These are phyloP conservation scores for Hibiscus trionum DNA, from an alignment of 345 rosid genomes.

Conservation along the genomic window DNA sequence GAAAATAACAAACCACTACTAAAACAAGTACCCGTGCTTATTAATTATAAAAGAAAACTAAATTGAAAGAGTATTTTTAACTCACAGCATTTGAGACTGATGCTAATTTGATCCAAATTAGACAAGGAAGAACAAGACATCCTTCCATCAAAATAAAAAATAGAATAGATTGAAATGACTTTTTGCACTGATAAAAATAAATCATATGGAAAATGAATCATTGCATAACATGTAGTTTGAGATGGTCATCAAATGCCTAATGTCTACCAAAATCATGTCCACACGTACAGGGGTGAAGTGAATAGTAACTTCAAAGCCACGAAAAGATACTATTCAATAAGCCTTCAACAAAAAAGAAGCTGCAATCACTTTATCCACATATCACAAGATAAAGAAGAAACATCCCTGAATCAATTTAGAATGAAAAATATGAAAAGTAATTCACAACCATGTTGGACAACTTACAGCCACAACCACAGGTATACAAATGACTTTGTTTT, in stretches of 20 bases:
- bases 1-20: not conserved
- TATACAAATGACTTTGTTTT: slow-evolving; percentile 43
- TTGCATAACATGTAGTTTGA: not conserved
- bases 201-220: not conserved
- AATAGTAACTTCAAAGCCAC: not conserved
- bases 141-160: no score
- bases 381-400: not conserved
- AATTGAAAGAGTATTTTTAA: not conserved
- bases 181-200: not conserved
- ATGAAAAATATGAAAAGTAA: not conserved
- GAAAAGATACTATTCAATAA: not conserved
- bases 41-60: not conserved
- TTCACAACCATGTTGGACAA: slow-evolving; percentile 8
- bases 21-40: not conserved
- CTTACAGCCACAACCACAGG: slow-evolving; percentile 92
- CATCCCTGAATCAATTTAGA: not conserved
- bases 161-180: not conserved
- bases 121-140: not conserved
- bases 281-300: not conserved
- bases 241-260: not conserved
- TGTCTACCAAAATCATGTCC: not conserved
- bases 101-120: not conserved
- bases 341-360: not conserved
- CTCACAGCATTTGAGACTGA: not conserved
- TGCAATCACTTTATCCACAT: not conserved